Base-by-base conservation (phyloP, 1,139 yeast genomes). In the Hansenula lynferdii region DNA sequence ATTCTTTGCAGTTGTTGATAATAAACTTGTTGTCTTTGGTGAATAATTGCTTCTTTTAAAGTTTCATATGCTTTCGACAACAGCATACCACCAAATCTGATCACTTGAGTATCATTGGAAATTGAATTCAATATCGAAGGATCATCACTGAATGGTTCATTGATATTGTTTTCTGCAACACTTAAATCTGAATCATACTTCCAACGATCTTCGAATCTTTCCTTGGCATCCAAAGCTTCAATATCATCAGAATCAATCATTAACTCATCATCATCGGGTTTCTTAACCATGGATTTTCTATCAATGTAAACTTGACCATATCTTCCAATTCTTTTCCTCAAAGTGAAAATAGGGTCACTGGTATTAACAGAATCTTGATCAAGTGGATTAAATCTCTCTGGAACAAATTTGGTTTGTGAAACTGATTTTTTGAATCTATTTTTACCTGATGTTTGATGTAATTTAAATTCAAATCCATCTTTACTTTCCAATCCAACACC, bases 11-110 rank as follows among this genome's bases (percentile, higher is more conserved):
- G 61, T 43, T 65, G 72, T 36, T 67, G 67, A 44, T 64, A 67
- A 47, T 70, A 70, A 27, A 65, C 65, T 36, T 74, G 74, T 42
- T 72, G 76, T 42, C 78, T 74, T 48, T 79, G 80, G 38, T 70
- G 57, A 56, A 58, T 54, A 51, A 61, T 70, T 19, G 60, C 69
- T 47, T 64, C 75, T 57, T 62, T 68, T 57, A 64, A 73, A 60
- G 61, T 81, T 62, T 84, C 97, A 56, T 85, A 85, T 0, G 96
- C 82, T 60, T 90, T 90, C 6, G 94, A 80, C 35, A 89, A 69
- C 31, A 90, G 63, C 96, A 89, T 87, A 5, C 95, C 80, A 7
- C 97, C 96, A 61, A 90, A 89, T 45, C 97, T 70, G 27, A 90
- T 85, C 0, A 85, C 80, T 61, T 89, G 97, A 0, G 97, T 89